Base-by-base conservation (phyloP, 176 grass and related monocot genomes). In the Secale cereale region DNA sequence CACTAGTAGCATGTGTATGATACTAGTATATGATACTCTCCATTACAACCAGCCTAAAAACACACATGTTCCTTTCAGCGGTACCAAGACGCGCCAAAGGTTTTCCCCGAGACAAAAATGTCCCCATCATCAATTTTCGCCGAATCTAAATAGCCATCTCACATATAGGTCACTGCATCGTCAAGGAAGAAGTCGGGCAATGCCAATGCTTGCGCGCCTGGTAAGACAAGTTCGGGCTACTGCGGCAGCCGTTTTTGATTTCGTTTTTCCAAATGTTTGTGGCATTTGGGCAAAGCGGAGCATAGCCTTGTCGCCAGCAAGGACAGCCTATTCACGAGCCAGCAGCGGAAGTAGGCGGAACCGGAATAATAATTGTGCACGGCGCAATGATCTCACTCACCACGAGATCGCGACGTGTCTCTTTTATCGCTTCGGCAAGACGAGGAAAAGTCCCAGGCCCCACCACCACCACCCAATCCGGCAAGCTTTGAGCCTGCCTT, bases 381-480 rank as follows among this genome's bases (percentile, higher is more conserved):
- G 66, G 78, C 41, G 70, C 82, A 85, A n/a, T 89, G 71, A 19
- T 16, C 19, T 79, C 54, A 85, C 45, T 79, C 54, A 52, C 35
- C 36, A 90, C 64, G 73, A 63, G 83, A 90, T 86, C 29, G 73
- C 77, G 31, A 78, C 71, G 59, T 77, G 79, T 64, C 57, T 6
- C 83, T 45, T 70, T 26, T 74, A 72, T 74, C 59, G 50, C 87
- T 80, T 66, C 22, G 79, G 72, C 84, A 22, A 78, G 72, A 32
- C 19, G 65, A 63, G 57, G 65, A 45, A 65, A 68, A 78, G 79
- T 74, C 45, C 0, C 4, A n/a, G 41, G 79, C 13, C 59, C 88
- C 84, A 72, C 66, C 59, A 86, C 84, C 46, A 25, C 59, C 54
- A 86, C 83, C n/a, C 59, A 30, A 57, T 69, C 52, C 60, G 67